Conservation (phyloP, 768 basidiomycete genomes). For the Xerocomellus chrysenteron region DNA sequence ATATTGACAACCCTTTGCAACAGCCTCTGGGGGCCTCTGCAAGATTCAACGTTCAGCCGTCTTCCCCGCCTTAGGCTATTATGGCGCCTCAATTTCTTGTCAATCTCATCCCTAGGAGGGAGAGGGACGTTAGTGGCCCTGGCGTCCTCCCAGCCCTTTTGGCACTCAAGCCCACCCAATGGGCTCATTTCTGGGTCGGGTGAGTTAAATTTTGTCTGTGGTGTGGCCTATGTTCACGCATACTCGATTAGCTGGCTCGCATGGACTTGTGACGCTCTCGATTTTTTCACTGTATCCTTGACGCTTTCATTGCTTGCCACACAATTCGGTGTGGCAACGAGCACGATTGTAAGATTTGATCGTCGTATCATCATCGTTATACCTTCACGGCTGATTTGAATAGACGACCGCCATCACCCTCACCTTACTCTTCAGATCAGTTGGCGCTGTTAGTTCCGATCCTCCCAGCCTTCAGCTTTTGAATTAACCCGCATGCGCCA, state of each 20-base stretch:
- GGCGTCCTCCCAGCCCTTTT: constrained; percentile 44
- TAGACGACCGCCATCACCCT: constrained; percentile 84
- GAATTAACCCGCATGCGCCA: constrained; percentile 5
- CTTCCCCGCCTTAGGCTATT: neutral
- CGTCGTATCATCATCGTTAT: neutral
- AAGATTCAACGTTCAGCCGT: neutral
- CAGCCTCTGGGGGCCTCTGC: neutral
- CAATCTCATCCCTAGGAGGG: constrained; percentile 50
- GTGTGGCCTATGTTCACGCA: neutral
- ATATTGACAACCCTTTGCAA: neutral
- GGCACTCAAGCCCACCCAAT: constrained; percentile 50
- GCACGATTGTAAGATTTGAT: constrained; percentile 41
- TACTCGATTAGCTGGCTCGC: constrained; percentile 63
- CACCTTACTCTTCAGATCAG: constrained; percentile 87
- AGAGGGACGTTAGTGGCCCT: constrained; percentile 33
- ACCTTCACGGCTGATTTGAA: neutral
- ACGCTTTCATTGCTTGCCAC: constrained; percentile 45
- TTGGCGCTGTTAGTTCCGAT: constrained; percentile 53
- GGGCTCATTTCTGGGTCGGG: constrained; percentile 61
- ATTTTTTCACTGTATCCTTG: constrained; percentile 79
- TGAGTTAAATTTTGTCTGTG: constrained; percentile 19
- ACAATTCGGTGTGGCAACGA: constrained; percentile 46
- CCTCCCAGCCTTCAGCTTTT: neutral
- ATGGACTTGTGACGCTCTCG: constrained; percentile 85
- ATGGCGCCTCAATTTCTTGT: constrained; percentile 38